A percentile compares a stretch with the other conserved stretches of the same genome.
Evolutionary conservation across 371 early-diverging fungal species (phyloP).

Genomic region (Zopfochytrium polystomum): DNA sequence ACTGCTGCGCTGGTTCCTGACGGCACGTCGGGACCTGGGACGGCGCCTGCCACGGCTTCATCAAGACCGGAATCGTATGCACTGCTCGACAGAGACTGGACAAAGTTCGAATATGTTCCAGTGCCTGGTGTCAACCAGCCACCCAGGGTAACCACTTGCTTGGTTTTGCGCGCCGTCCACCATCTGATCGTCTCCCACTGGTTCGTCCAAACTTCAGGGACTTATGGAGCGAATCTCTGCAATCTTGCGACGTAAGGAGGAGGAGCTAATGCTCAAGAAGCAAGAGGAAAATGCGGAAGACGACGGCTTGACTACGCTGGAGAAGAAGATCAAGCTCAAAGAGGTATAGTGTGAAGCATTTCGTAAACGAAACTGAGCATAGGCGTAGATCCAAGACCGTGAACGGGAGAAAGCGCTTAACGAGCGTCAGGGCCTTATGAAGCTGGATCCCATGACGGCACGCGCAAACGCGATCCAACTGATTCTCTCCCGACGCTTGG

Average conservation of each 20-base stretch:
- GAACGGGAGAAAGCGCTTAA: background rate
- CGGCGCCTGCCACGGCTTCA: background rate
- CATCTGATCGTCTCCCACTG: too few species aligned
- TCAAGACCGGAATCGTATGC: background rate
- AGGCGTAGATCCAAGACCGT: background rate
- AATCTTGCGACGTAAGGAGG: constrained; percentile 19
- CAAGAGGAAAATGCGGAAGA: constrained; percentile 6
- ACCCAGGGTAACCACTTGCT: background rate
- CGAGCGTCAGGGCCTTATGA: background rate
- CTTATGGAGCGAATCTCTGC: constrained; percentile 23
- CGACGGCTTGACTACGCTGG: constrained; percentile 8
- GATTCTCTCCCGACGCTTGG: background rate
- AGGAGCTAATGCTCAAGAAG: constrained; percentile 16
- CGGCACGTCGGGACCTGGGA: background rate
- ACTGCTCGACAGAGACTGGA: background rate
- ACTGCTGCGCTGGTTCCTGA: too few species aligned
- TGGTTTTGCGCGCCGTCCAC: too few species aligned
- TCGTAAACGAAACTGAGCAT: background rate
- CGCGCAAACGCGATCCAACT: background rate
- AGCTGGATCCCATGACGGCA: background rate
- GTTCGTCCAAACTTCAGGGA: too few species aligned
- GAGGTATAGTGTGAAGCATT: background rate
- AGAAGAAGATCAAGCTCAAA: constrained; percentile 15
- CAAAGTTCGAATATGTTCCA: background rate
- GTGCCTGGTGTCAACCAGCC: background rate